phyloP scores from a whole-genome alignment of 2,329 filamentous ascomycete genomes.

The Penicillium sp. region DNA sequence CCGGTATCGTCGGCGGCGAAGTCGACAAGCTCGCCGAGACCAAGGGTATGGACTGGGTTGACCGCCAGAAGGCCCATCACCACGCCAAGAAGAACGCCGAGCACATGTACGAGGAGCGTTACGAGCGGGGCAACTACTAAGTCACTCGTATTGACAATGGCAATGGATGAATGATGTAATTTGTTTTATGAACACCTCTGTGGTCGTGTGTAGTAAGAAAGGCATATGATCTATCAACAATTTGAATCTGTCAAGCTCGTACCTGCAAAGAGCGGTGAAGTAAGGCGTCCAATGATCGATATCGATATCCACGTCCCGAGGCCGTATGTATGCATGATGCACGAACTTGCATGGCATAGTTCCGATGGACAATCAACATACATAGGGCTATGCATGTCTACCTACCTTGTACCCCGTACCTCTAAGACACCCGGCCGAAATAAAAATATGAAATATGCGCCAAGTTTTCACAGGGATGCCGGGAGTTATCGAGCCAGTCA shows the following conservation, averaged over 20 bases:
- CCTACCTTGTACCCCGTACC: background rate
- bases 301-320: background rate
- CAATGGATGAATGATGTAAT: constrained; percentile 3
- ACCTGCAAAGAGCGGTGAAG: constrained; percentile 1
- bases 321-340: background rate
- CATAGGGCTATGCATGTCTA: background rate
- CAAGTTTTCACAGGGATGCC: constrained; percentile 8
- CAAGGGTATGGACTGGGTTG: constrained; percentile 61
- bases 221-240: background rate
- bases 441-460: constrained; percentile 8
- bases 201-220: background rate
- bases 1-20: constrained; percentile 69
- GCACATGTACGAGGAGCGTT: constrained; percentile 62
- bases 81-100: constrained; percentile 59
- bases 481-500: constrained; percentile 15
- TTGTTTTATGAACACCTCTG: background rate
- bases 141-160: constrained; percentile 37
- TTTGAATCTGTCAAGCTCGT: background rate
- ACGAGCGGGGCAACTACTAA: constrained; percentile 48
- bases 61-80: constrained; percentile 59
- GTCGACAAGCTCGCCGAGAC: constrained; percentile 73
- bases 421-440: background rate
- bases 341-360: background rate
- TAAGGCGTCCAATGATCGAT: background rate
- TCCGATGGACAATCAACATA: constrained; percentile 1